A percentile compares a stretch with the other conserved stretches of the same genome.
Conservation (phyloP, 2,329 filamentous ascomycete species). For the Trichoderma harzianum region DNA sequence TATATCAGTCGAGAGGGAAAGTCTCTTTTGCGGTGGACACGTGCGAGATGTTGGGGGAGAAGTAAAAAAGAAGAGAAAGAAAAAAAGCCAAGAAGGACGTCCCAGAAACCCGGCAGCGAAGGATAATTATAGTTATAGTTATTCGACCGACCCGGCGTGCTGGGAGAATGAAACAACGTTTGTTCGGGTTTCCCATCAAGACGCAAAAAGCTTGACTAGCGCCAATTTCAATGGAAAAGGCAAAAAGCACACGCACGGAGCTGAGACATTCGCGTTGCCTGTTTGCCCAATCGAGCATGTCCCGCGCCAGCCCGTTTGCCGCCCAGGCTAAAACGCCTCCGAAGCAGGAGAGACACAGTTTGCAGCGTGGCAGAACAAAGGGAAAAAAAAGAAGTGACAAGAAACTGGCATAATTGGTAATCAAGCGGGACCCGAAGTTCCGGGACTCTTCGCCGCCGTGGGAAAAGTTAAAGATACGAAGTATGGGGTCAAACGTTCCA, state of each 20-base stretch:
- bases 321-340: constrained; percentile 9
- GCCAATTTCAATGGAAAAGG: not conserved
- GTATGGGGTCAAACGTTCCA: not conserved
- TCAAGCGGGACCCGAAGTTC: not conserved
- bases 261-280: not conserved
- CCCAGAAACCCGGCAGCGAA: not conserved
- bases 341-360: not conserved
- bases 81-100: not conserved
- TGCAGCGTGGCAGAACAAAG: not conserved
- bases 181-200: not conserved
- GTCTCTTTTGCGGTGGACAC: not conserved
- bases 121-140: not conserved
- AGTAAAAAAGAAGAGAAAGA: no score
- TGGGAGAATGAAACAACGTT: not conserved
- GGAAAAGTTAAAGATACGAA: constrained; percentile 12
- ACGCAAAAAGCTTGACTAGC: constrained; percentile 8
- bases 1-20: no score
- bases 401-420: not conserved
- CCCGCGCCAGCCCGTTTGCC: constrained; percentile 2
- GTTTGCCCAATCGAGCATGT: not conserved
- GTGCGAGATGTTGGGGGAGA: not conserved
- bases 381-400: not conserved
- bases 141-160: not conserved
- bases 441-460: not conserved
- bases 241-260: not conserved